Evolutionary conservation across 495 filamentous ascomycete species (phyloP).

Genomic region (Lasiosphaeria ovina): DNA sequence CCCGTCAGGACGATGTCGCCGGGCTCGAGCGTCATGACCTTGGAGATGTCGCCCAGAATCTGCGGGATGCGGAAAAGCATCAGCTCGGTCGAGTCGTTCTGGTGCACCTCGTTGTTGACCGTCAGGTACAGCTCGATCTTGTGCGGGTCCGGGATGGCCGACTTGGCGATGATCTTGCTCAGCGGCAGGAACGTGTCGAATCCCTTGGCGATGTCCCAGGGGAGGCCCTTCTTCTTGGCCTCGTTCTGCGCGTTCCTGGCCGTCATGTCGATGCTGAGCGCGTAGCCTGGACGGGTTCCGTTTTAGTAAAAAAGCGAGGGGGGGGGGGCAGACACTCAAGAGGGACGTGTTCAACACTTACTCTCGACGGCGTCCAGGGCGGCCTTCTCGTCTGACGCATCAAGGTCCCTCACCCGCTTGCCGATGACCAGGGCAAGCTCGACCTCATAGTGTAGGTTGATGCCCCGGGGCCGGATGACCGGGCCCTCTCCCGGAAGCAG

Average conservation of each 20-base stretch:
- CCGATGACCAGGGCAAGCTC: conserved; percentile 88
- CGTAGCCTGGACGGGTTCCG: conserved; percentile 57
- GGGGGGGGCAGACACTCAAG: not conserved
- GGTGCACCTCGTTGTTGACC: conserved; percentile 70
- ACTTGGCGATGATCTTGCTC: conserved; percentile 71
- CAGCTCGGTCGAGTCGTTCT: conserved; percentile 80
- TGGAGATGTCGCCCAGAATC: conserved; percentile 82
- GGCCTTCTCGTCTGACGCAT: conserved; percentile 59
- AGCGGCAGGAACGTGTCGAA: conserved; percentile 96
- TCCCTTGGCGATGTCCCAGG: conserved; percentile 93
- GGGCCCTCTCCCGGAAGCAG: conserved; percentile 74
- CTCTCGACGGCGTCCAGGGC: conserved; percentile 63
- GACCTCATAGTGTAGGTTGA: conserved; percentile 90
- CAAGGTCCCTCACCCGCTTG: conserved; percentile 70
- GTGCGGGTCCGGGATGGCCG: conserved; percentile 79
- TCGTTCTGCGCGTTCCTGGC: conserved; percentile 90
- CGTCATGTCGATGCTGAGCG: conserved; percentile 90
- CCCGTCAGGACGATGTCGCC: conserved; percentile 93
- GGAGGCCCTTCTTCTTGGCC: conserved; percentile 95
- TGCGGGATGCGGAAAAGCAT: conserved; percentile 93
- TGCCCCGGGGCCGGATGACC: conserved; percentile 77
- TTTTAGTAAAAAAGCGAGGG: conserved; percentile 1
- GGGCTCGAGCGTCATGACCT: conserved; percentile 89
- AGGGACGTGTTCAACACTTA: conserved; percentile 24
- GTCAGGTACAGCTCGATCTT: conserved; percentile 78